A percentile compares a stretch with the other conserved stretches of the same genome.
These are phyloP conservation scores for Erythrophleum ivorense DNA, from an alignment of 331 rosid species.

Conservation along the genomic window DNA sequence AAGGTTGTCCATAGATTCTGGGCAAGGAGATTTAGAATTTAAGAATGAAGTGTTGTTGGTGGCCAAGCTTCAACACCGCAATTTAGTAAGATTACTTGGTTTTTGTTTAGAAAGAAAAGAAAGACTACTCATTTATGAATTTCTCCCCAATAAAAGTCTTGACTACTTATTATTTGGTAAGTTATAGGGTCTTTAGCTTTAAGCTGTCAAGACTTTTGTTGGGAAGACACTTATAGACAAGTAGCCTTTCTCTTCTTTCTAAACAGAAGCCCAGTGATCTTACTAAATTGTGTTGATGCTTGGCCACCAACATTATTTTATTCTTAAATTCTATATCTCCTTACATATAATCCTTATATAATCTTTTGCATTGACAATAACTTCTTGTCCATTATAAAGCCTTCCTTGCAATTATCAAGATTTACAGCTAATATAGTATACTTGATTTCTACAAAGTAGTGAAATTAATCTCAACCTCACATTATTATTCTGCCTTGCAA, in stretches of 20 bases:
- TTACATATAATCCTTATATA: not conserved
- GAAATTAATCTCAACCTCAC: not conserved
- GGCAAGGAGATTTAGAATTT: too few relatives aligned
- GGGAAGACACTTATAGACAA: not conserved
- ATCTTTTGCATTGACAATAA: too few relatives aligned
- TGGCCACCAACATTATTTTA: not conserved
- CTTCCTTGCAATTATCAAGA: too few relatives aligned
- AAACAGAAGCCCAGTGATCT: not conserved
- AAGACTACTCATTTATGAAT: constrained; percentile 60
- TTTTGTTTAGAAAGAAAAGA: constrained; percentile 47
- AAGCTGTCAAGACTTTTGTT: not conserved
- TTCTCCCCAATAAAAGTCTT: constrained; percentile 59
- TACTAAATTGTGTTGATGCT: not conserved
- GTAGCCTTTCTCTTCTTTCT: not conserved
- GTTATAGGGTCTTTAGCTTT: not conserved
- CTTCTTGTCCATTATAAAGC: too few relatives aligned
- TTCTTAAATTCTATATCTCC: not conserved
- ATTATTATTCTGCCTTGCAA: not conserved
- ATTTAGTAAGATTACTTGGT: constrained; percentile 59
- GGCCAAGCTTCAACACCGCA: constrained; percentile 62
- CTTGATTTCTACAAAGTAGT: not conserved
- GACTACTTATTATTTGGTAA: constrained; percentile 63
- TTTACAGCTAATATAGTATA: too few relatives aligned
- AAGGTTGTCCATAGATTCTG: too few relatives aligned
- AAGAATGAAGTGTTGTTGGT: constrained; percentile 61